Conservation (phyloP, 192 early-diverging fungal genomes). For the Entomortierella parvispora region DNA sequence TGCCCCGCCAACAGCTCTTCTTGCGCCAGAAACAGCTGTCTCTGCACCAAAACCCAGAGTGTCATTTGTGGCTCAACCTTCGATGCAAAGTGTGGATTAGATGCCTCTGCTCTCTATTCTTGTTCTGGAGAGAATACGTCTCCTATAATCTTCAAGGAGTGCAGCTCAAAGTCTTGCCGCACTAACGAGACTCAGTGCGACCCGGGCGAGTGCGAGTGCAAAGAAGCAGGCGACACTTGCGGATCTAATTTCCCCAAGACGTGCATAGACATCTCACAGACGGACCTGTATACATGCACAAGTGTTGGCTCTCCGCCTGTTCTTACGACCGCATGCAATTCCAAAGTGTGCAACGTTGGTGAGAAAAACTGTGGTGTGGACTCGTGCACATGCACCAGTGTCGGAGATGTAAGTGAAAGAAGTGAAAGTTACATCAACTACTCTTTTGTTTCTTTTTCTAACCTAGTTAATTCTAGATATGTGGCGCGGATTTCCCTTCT, state of each 20-base stretch:
- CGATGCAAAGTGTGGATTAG: background rate
- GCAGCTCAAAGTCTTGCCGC: background rate
- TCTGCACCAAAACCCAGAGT: no score
- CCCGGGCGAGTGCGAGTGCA: background rate
- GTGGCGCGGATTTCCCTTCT: slow-evolving; percentile 1
- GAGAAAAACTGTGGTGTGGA: background rate
- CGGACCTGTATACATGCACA: background rate
- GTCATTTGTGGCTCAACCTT: slow-evolving; percentile 7
- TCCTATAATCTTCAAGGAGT: background rate
- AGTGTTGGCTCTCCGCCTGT: background rate
- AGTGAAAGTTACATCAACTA: background rate
- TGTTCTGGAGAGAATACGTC: background rate
- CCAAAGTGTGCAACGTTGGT: background rate
- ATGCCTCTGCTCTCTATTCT: background rate
- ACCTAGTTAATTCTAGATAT: background rate
- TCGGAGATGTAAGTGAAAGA: slow-evolving; percentile 2
- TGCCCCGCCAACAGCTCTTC: background rate
- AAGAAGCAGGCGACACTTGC: background rate
- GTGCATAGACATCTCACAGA: background rate
- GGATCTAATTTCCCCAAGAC: background rate
- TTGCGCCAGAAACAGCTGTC: background rate
- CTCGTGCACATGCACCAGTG: slow-evolving; percentile 1
- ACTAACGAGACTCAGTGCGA: background rate
- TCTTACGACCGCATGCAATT: background rate
- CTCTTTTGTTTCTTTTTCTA: no score